phyloP scores from a whole-genome alignment of 768 basidiomycete species.

The Mycena amicta region DNA sequence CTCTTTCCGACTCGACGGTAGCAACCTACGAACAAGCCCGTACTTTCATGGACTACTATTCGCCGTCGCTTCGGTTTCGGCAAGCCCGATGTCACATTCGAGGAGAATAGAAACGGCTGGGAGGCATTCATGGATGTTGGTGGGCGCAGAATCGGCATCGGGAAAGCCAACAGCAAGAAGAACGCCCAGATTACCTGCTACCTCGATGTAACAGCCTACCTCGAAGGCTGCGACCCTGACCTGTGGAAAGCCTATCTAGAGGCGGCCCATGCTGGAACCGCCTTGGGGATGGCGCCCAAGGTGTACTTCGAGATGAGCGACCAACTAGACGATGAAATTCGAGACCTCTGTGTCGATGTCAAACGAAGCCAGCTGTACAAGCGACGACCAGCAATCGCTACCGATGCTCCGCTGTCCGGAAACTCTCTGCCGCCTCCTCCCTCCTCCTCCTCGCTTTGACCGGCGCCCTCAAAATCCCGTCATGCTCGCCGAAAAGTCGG shows the following conservation, averaged over 20 bases:
- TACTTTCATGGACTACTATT: slow-evolving; percentile 95
- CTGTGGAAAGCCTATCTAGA: slow-evolving; percentile 76
- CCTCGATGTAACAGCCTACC: slow-evolving; percentile 85
- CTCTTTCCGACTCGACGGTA: slow-evolving; percentile 62
- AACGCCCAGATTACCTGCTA: slow-evolving; percentile 70
- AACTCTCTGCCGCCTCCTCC: slow-evolving; percentile 5
- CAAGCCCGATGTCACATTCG: slow-evolving; percentile 69
- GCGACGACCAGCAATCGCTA: slow-evolving; percentile 53
- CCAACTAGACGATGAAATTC: slow-evolving; percentile 66
- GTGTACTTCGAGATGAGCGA: slow-evolving; percentile 68
- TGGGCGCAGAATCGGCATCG: slow-evolving; percentile 82
- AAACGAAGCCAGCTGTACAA: slow-evolving; percentile 63
- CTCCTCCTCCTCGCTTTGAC: slow-evolving; percentile 8
- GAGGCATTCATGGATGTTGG: slow-evolving; percentile 77
- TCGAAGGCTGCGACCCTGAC: slow-evolving; percentile 79
- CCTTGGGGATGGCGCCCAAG: slow-evolving; percentile 71
- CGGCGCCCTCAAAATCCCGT: slow-evolving; percentile 28
- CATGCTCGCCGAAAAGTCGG: slow-evolving; percentile 55
- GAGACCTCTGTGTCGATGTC: slow-evolving; percentile 70
- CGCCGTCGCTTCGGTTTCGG: slow-evolving; percentile 74
- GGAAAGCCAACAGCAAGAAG: slow-evolving; percentile 71
- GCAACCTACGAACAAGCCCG: slow-evolving; percentile 75
- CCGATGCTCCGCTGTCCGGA: slow-evolving; percentile 10
- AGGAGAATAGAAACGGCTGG: slow-evolving; percentile 51
- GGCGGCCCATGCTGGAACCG: slow-evolving; percentile 64